A percentile compares a stretch with the other conserved stretches of the same genome.
These are phyloP conservation scores for Xylariaceae sp. DNA, from an alignment of 2,329 filamentous ascomycete species.

Conservation along the genomic window DNA sequence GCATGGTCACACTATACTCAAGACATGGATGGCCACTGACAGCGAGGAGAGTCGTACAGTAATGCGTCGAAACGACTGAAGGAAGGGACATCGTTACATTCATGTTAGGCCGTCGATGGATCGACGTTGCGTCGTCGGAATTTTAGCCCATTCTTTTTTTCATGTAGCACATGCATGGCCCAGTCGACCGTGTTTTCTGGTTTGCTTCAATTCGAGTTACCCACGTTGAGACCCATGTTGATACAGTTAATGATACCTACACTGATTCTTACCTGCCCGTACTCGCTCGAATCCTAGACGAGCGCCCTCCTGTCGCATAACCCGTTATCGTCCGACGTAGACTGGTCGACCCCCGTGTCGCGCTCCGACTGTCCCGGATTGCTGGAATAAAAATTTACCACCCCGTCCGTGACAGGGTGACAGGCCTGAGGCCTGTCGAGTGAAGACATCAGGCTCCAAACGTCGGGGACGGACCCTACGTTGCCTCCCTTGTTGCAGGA, in stretches of 20 bases:
- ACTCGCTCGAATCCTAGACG: not conserved
- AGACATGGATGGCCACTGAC: not conserved
- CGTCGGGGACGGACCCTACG: not conserved
- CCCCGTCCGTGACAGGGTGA: not conserved
- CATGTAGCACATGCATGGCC: not conserved
- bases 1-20: not conserved
- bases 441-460: not conserved
- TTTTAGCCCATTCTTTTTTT: not conserved
- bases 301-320: not conserved
- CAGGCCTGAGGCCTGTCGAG: not conserved
- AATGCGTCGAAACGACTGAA: not conserved
- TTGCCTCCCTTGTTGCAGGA: conserved; percentile 1
- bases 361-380: not conserved
- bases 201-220: not conserved
- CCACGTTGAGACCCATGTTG: not conserved
- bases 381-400: not conserved
- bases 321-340: not conserved
- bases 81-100: not conserved
- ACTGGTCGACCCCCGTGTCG: not conserved
- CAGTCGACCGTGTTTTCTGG: not conserved
- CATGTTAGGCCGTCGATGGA: not conserved
- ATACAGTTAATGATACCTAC: not conserved
- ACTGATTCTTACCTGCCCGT: not conserved
- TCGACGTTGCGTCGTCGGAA: not conserved
- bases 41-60: not conserved